Conservation (phyloP, 257 asterid genomes). For the Ajuga chamaepitys region DNA sequence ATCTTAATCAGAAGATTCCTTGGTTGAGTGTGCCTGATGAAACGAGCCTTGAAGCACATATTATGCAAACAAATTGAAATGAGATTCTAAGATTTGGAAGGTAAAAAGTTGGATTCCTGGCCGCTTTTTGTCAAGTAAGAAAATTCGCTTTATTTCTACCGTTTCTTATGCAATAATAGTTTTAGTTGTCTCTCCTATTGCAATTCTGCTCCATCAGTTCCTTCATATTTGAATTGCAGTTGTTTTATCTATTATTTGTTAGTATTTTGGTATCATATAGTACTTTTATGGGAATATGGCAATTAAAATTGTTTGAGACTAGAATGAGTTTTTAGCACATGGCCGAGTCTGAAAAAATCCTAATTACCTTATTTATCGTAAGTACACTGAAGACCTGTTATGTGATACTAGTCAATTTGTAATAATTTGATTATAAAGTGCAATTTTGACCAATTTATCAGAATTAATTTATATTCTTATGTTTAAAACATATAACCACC, state of each 20-base stretch:
- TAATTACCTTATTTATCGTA: too few relatives aligned
- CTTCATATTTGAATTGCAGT: background rate
- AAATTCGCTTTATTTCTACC: constrained; percentile 10
- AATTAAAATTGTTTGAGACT: background rate
- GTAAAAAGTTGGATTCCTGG: too few relatives aligned
- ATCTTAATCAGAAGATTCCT: constrained; percentile 92
- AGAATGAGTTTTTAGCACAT: background rate
- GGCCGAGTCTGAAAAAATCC: background rate
- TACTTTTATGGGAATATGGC: background rate
- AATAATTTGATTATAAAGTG: too few relatives aligned
- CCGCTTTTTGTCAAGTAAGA: constrained; percentile 87
- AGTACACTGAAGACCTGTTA: too few relatives aligned
- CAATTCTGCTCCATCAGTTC: background rate
- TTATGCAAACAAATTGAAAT: too few relatives aligned
- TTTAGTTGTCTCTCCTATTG: background rate
- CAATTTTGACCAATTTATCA: too few relatives aligned
- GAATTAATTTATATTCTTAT: too few relatives aligned
- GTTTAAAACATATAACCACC: too few relatives aligned
- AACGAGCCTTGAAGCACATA: constrained; percentile 79
- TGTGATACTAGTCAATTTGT: too few relatives aligned
- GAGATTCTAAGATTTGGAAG: too few relatives aligned
- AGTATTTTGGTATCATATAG: background rate
- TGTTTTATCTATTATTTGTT: background rate
- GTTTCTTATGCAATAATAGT: background rate
- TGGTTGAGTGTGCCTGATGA: constrained; percentile 94